Evolutionary conservation across 2,329 filamentous ascomycete genomes (phyloP).

Genomic region (Aspergillus luchuensis): DNA sequence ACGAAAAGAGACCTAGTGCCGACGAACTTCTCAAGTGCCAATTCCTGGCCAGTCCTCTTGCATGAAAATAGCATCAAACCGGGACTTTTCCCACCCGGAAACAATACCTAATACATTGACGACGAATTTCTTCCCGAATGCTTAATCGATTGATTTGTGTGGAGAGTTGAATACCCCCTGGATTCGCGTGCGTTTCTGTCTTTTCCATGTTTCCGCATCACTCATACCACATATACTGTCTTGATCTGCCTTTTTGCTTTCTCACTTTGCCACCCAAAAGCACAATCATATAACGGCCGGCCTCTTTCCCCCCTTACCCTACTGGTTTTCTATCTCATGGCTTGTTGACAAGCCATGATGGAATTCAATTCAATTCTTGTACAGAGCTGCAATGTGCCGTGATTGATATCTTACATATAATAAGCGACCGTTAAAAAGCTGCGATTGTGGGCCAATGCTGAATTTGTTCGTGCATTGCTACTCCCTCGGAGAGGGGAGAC

Average conservation of each 20-base stretch:
- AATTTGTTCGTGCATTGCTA: neutral
- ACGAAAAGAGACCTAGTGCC: conserved; percentile 86
- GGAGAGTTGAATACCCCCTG: conserved; percentile 6
- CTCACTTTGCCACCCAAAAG: neutral
- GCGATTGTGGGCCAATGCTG: neutral
- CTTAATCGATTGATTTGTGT: conserved; percentile 2
- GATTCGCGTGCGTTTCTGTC: neutral
- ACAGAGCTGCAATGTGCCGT: neutral
- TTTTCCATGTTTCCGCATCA: neutral
- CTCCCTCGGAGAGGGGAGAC: neutral
- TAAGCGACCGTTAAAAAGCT: too few relatives aligned
- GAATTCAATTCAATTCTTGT: neutral
- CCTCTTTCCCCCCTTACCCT: neutral
- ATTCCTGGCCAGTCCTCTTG: conserved; percentile 68
- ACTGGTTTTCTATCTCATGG: neutral
- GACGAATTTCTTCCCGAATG: neutral
- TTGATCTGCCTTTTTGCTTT: neutral
- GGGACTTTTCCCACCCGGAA: neutral
- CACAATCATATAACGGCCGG: neutral
- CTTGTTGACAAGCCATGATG: neutral
- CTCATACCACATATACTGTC: neutral
- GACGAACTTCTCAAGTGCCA: conserved; percentile 84
- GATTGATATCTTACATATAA: neutral
- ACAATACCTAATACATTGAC: neutral
- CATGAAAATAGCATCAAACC: neutral